Evolutionary conservation across 2,329 filamentous ascomycete species (phyloP).

Genomic region (Exophiala calicioides): DNA sequence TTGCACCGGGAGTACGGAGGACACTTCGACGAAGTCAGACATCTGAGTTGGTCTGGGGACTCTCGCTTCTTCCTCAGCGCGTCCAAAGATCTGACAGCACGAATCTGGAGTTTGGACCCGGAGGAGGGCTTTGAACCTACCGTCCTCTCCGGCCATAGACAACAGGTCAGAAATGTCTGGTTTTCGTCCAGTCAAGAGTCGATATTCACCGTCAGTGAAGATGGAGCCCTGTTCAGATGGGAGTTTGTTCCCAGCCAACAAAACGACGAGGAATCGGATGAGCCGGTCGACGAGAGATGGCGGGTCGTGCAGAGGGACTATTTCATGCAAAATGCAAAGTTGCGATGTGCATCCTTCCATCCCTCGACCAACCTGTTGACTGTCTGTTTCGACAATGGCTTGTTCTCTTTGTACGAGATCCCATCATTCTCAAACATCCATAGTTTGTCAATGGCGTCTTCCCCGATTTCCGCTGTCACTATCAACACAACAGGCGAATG

Average conservation of each 20-base stretch:
- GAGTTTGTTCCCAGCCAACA: conserved; percentile 69
- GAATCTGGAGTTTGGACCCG: conserved; percentile 89
- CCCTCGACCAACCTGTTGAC: conserved; percentile 87
- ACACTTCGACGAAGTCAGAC: conserved; percentile 83
- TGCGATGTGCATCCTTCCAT: conserved; percentile 90
- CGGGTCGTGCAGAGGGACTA: conserved; percentile 88
- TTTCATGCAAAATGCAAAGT: conserved; percentile 86
- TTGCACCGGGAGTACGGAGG: conserved; percentile 81
- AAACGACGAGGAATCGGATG: conserved; percentile 59
- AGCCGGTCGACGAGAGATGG: conserved; percentile 73
- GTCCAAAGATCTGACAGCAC: conserved; percentile 86
- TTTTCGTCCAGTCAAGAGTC: conserved; percentile 93
- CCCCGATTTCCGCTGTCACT: conserved; percentile 90
- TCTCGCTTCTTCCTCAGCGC: conserved; percentile 92
- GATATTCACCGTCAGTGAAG: conserved; percentile 94
- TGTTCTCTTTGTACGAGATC: conserved; percentile 93
- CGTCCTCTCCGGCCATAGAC: conserved; percentile 84
- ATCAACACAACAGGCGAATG: conserved; percentile 95
- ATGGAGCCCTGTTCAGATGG: conserved; percentile 96
- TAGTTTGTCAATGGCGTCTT: conserved; percentile 87
- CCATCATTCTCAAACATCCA: conserved; percentile 96
- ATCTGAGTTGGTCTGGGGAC: conserved; percentile 93
- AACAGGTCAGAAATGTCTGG: conserved; percentile 90
- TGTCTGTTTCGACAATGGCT: conserved; percentile 89
- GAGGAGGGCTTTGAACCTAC: conserved; percentile 90